Base-by-base conservation (phyloP, 164 flowering plant species). In the Vitis cinerea region DNA sequence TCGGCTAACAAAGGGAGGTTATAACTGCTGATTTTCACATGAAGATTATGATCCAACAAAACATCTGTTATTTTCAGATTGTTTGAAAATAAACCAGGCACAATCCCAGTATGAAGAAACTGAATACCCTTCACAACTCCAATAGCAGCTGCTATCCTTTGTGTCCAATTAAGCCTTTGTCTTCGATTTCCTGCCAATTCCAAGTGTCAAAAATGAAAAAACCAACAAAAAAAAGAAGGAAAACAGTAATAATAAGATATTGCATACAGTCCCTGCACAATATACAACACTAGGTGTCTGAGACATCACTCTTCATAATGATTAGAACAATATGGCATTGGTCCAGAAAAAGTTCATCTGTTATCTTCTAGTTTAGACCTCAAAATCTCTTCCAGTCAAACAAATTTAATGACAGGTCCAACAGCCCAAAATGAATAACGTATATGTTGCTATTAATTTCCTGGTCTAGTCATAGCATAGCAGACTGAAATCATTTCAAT, bases 91-190 rank as follows among this genome's bases (percentile, higher is more conserved):
- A 83, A 56, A 2, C 84, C 86, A 17, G 86, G 86, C 12, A 78
- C 65, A 5, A 74, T 74, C 59, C 86, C 86, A 10, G 84, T 80
- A 53, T 83, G 83, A 61, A 83, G 71, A 62, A 83, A 83, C 72
- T 83, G 86, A 54, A 83, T 65, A 2, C 84, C 82, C 66, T 72
- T 80, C 50, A 68, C 77, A 9, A 80, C 77, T 69, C 72, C 84
- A 31, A 83, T 68, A 2, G 78, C 82, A 66, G 80, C 79, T 31
- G 79, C 69, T 50, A 83, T 72, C 60, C 86, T 73, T 17, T 78
- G 80, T 9, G 57, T 19, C 86, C 86, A 83, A 56, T 67, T n/a
- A 27, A 77, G 66, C 70, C 54, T 82, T 59, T 61, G 68, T 19
- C 71, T 77, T 61, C 61, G 19, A 31, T 27, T 44, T 29, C 66